Evolutionary conservation across 495 filamentous ascomycete species (phyloP).

Genomic region (Aspergillus heteromorphus): DNA sequence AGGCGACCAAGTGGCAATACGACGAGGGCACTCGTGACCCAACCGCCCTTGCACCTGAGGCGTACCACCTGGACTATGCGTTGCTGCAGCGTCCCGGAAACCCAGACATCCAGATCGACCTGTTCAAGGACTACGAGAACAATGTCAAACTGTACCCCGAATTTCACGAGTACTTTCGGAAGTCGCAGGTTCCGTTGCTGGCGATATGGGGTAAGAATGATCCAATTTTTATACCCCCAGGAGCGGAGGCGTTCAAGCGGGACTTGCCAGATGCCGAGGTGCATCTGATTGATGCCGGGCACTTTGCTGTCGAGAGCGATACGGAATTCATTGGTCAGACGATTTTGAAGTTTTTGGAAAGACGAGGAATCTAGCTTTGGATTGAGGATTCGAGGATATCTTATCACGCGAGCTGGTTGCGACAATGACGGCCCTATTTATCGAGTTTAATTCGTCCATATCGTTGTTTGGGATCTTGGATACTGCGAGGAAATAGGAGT

Average conservation of each 20-base stretch:
- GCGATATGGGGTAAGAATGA: slow-evolving; percentile 62
- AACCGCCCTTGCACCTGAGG: slow-evolving; percentile 43
- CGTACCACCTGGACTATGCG: slow-evolving; percentile 46
- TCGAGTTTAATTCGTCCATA: too few relatives aligned
- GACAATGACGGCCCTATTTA: too few relatives aligned
- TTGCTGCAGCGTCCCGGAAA: slow-evolving; percentile 47
- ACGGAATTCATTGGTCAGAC: slow-evolving; percentile 40
- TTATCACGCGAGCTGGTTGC: too few relatives aligned
- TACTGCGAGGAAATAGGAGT: too few relatives aligned
- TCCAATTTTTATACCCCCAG: slow-evolving; percentile 48
- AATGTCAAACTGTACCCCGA: slow-evolving; percentile 51
- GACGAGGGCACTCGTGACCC: slow-evolving; percentile 33
- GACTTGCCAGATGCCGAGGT: slow-evolving; percentile 50
- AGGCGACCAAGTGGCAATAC: slow-evolving; percentile 53
- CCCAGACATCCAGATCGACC: slow-evolving; percentile 51
- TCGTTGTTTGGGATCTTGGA: too few relatives aligned
- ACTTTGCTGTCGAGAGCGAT: slow-evolving; percentile 59
- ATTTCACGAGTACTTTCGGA: slow-evolving; percentile 56
- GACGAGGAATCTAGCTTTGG: slow-evolving; percentile 5
- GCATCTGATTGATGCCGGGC: slow-evolving; percentile 51
- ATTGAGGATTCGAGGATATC: not conserved
- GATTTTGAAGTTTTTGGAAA: slow-evolving; percentile 44
- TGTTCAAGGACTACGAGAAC: slow-evolving; percentile 53
- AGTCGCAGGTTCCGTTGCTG: slow-evolving; percentile 49
- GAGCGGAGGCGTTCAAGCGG: slow-evolving; percentile 55